Base-by-base conservation (phyloP, 2,329 filamentous ascomycete species). In the Pseudogymnoascus sp. region DNA sequence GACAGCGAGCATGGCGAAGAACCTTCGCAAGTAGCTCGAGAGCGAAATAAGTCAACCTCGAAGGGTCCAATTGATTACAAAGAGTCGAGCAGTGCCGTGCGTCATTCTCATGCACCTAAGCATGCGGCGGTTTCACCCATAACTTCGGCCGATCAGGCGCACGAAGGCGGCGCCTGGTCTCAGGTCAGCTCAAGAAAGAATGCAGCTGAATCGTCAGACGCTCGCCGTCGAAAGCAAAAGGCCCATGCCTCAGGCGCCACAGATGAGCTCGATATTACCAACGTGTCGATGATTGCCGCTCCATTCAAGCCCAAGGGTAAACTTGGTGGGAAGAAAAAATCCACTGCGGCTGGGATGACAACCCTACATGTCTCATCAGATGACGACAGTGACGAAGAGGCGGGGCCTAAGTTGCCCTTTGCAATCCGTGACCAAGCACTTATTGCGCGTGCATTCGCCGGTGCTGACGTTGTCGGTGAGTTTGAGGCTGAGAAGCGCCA, bases 401-500 rank as follows among this genome's bases (percentile, higher is more conserved):
- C 78, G 66, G 77, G 79, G 18, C 73, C 78, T 59, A 80, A 83
- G 66, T 76, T 86, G 1, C 84, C 84, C 1, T 78, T 87, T 62
- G 81, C 82, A 21, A 81, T 86, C 69, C 80, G 80, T 60, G 84
- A 87, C 69, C 80, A 83, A 67, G 85, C 87, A 40, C 84, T 96
- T 64, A 87, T 96, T 63, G 87, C 89, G 66, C 84, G 87, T 68
- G 93, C 91, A 4, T 97, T 99, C 74, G 93, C 93, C 1, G 92
- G 91, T 44, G 86, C 93, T 70, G 90, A 96, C 73, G 90, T 96
- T 1, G 86, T 89, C 7, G 84, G 84, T 53, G 87, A 92, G 40
- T 99, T 97, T 72, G 84, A 85, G 64, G 82, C 82, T 38, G 93
- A 97, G 73, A 97, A 97, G 77, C 82, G 81, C 14, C 84, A 85